phyloP scores from a whole-genome alignment of 116 monocot genomes.

The Papilionanthe hybrid region DNA sequence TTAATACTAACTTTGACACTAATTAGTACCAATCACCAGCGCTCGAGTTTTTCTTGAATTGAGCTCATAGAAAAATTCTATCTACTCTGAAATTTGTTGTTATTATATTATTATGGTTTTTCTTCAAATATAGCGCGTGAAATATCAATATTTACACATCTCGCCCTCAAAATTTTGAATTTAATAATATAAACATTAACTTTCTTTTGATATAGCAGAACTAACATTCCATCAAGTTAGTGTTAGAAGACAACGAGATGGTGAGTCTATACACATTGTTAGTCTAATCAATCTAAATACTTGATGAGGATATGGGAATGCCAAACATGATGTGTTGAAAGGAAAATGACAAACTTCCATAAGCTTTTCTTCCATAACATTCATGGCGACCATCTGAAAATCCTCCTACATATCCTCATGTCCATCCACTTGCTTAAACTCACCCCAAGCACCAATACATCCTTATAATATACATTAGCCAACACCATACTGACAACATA shows the following conservation, averaged over 20 bases:
- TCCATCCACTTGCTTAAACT: slow-evolving; percentile 69
- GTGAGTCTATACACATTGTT: neutral
- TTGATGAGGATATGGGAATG: neutral
- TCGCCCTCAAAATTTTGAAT: too few species aligned
- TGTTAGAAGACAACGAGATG: neutral
- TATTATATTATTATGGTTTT: too few species aligned
- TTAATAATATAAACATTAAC: too few species aligned
- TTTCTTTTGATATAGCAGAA: too few species aligned
- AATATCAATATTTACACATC: too few species aligned
- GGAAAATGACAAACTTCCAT: slow-evolving; percentile 12
- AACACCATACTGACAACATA: slow-evolving; percentile 58
- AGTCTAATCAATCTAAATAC: too few species aligned
- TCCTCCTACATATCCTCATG: slow-evolving; percentile 71
- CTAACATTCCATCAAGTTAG: neutral
- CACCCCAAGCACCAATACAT: slow-evolving; percentile 61
- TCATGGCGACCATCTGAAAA: slow-evolving; percentile 43
- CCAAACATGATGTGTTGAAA: neutral
- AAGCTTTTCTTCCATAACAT: slow-evolving; percentile 26
- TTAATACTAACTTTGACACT: too few species aligned
- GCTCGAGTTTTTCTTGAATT: too few species aligned
- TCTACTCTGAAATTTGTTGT: too few species aligned
- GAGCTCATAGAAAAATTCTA: too few species aligned
- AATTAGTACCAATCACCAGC: too few species aligned
- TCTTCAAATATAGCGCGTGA: too few species aligned
- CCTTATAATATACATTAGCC: slow-evolving; percentile 57